These are phyloP conservation scores for Botrytis squamosa DNA, from an alignment of 2,329 filamentous ascomycete species.

Conservation along the genomic window DNA sequence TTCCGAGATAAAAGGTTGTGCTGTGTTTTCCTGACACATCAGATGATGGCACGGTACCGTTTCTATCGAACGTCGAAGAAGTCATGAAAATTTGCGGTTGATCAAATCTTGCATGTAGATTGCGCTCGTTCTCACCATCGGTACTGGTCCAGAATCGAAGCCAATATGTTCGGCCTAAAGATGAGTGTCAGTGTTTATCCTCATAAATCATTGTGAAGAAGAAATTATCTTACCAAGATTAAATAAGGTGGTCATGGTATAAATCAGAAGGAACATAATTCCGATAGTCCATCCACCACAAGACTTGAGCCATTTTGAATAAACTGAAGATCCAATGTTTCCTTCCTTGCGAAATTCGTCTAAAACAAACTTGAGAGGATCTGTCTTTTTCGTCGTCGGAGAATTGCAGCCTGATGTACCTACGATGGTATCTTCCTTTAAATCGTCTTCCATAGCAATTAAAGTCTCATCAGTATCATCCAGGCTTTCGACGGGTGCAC, in stretches of 20 bases:
- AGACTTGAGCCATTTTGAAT: conserved; percentile 16
- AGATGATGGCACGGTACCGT: neutral
- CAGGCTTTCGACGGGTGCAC: conserved; percentile 8
- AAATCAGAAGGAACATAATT: conserved; percentile 9
- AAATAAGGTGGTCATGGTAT: neutral
- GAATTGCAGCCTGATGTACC: neutral
- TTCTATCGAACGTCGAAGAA: neutral
- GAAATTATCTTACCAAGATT: neutral
- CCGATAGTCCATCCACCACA: conserved; percentile 19
- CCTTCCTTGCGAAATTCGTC: conserved; percentile 21
- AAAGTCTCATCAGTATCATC: conserved; percentile 12
- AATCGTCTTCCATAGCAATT: neutral
- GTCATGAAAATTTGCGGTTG: neutral
- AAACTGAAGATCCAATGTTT: conserved; percentile 19
- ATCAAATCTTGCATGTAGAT: conserved; percentile 1
- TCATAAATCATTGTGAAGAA: neutral
- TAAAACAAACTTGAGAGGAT: conserved; percentile 17
- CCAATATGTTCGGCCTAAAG: conserved; percentile 20
- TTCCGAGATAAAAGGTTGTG: conserved; percentile 18
- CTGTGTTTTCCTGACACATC: neutral
- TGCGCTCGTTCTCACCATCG: neutral
- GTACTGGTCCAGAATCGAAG: conserved; percentile 20
- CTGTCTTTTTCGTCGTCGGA: neutral
- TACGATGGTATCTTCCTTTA: neutral
- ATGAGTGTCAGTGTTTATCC: neutral